phyloP scores from a whole-genome alignment of 179 eudicot genomes.

The Pouteria campechiana region DNA sequence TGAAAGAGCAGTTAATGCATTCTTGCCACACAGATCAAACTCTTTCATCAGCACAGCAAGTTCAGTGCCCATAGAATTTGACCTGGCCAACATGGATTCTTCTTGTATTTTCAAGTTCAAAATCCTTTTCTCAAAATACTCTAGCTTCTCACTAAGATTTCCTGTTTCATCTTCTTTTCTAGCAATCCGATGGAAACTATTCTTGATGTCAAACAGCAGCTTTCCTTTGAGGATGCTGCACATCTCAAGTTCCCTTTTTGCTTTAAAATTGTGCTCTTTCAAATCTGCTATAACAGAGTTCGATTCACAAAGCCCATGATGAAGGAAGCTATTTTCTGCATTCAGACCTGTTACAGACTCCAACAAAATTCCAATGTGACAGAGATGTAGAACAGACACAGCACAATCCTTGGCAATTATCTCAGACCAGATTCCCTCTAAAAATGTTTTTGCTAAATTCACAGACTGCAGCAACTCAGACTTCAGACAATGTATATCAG shows the following conservation, averaged over 20 bases:
- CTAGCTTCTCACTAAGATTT: constrained; percentile 39
- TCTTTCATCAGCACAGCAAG: constrained; percentile 53
- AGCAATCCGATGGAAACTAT: constrained; percentile 46
- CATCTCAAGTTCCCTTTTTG: constrained; percentile 54
- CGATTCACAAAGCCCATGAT: constrained; percentile 55
- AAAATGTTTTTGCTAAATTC: constrained; percentile 33
- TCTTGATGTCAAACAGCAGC: constrained; percentile 60
- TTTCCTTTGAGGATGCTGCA: constrained; percentile 48
- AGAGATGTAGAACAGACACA: constrained; percentile 60
- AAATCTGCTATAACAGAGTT: constrained; percentile 40
- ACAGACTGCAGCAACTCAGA: constrained; percentile 32
- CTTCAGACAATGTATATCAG: constrained; percentile 42
- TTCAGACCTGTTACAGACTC: constrained; percentile 55
- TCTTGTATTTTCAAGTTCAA: constrained; percentile 56
- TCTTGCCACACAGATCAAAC: constrained; percentile 31
- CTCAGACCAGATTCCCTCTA: constrained; percentile 82
- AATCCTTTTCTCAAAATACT: constrained; percentile 45
- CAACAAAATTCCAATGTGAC: constrained; percentile 68
- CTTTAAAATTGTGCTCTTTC: constrained; percentile 51
- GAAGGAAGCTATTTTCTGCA: constrained; percentile 67
- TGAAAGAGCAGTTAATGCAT: constrained; percentile 23
- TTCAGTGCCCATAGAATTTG: constrained; percentile 48
- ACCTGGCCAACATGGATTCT: constrained; percentile 65
- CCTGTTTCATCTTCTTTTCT: constrained; percentile 52
- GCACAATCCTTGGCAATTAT: constrained; percentile 65